Percentiles rank a stretch among this genome's conserved stretches.
phyloP scores from a whole-genome alignment of 1,284 basidiomycete species.

The Amylostereum chailletii region DNA sequence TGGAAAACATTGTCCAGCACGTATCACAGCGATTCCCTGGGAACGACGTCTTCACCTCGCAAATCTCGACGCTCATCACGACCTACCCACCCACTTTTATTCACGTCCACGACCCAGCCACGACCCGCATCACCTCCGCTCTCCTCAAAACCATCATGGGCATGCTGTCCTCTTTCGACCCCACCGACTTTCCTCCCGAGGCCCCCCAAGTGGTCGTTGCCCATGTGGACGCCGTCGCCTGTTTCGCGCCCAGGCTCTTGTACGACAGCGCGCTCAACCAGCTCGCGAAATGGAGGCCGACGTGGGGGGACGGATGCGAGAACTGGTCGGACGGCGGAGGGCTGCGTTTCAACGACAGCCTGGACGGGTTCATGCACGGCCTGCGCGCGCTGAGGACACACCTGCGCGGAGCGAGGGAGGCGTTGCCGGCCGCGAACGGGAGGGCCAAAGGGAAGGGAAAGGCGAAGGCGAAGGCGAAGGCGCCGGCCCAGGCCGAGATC shows the following conservation, averaged over 20 bases:
- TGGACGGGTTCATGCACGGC: constrained; percentile 65
- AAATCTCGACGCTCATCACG: constrained; percentile 41
- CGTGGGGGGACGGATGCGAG: constrained; percentile 52
- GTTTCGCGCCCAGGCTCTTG: constrained; percentile 56
- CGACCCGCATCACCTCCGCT: constrained; percentile 33
- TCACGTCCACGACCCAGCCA: constrained; percentile 58
- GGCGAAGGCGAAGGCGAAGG: constrained; percentile 9
- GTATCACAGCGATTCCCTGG: constrained; percentile 18
- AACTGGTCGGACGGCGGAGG: constrained; percentile 37
- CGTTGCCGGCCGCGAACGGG: background rate
- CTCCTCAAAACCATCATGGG: constrained; percentile 33
- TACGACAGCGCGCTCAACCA: constrained; percentile 61
- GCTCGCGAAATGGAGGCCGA: constrained; percentile 43
- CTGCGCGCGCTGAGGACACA: constrained; percentile 29
- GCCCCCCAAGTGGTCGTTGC: constrained; percentile 29
- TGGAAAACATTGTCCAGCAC: constrained; percentile 8
- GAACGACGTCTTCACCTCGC: constrained; percentile 21
- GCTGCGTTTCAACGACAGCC: constrained; percentile 43
- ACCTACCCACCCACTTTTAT: constrained; percentile 57
- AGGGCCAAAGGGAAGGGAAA: constrained; percentile 30
- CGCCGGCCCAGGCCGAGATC: constrained; percentile 18
- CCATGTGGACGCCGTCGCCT: constrained; percentile 52
- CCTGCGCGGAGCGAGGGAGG: constrained; percentile 13
- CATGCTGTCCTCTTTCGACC: constrained; percentile 13
- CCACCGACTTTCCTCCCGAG: constrained; percentile 3